These are phyloP conservation scores for Akanthomyces dipterigenus DNA, from an alignment of 2,329 filamentous ascomycete genomes.

Conservation along the genomic window DNA sequence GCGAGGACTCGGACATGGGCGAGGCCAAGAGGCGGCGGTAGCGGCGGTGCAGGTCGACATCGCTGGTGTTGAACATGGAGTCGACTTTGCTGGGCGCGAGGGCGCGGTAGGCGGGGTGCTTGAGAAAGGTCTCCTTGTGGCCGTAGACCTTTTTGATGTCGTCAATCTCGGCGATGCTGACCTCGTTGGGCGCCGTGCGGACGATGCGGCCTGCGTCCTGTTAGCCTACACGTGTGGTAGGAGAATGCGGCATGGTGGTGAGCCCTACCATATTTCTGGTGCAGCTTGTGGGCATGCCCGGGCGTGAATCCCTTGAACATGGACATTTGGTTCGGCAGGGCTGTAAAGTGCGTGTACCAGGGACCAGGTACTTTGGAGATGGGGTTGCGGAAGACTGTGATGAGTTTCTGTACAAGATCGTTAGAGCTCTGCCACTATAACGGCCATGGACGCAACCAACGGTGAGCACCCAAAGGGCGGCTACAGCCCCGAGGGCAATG, in stretches of 20 bases:
- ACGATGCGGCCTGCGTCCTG: conserved; percentile 19
- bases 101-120: conserved; percentile 19
- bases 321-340: conserved; percentile 16
- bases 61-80: conserved; percentile 32
- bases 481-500: conserved; percentile 1
- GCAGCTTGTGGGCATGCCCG: conserved; percentile 19
- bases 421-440: not conserved
- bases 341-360: conserved; percentile 21
- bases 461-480: not conserved
- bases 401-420: not conserved
- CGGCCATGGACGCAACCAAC: not conserved
- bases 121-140: conserved; percentile 20
- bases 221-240: not conserved
- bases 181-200: conserved; percentile 19
- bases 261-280: conserved; percentile 19
- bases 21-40: conserved; percentile 36
- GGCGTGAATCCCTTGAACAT: conserved; percentile 14
- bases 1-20: conserved; percentile 30
- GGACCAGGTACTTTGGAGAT: conserved; percentile 19
- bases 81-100: conserved; percentile 15
- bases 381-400: conserved; percentile 3
- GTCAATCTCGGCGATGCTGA: conserved; percentile 18
- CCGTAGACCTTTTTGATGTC: conserved; percentile 27
- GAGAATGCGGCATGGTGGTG: not conserved
- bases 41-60: conserved; percentile 32